Percentiles rank a stretch among this genome's conserved stretches.
Evolutionary conservation across 2,329 filamentous ascomycete genomes (phyloP).

Genomic region (Venturia effusa): DNA sequence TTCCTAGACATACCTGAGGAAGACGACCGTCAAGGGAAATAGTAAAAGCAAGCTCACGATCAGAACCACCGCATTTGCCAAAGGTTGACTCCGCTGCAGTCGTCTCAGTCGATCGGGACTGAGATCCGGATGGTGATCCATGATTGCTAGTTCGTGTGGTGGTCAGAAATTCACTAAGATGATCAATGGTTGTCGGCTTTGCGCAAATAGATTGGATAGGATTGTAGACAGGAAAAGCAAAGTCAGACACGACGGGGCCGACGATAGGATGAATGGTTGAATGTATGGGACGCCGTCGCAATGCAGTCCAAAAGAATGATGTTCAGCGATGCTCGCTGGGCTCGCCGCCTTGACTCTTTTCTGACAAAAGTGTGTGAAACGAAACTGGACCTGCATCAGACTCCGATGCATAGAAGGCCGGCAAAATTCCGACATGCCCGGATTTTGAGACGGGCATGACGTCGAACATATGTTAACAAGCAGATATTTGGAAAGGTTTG

Average conservation of each 20-base stretch:
- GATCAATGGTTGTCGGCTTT: neutral
- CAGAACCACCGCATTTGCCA: neutral
- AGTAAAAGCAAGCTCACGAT: neutral
- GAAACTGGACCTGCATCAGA: neutral
- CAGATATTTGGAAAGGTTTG: neutral
- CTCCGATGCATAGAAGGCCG: neutral
- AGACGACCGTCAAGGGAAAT: neutral
- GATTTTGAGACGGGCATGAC: neutral
- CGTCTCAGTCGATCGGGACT: neutral
- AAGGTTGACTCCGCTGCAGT: neutral
- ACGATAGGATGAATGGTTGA: neutral
- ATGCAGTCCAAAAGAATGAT: neutral
- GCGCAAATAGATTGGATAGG: neutral
- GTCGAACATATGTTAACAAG: neutral
- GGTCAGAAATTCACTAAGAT: neutral
- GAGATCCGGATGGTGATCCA: neutral
- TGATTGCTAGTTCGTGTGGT: neutral
- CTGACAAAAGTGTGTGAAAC: neutral
- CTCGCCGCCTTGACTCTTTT: neutral
- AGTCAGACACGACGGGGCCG: neutral
- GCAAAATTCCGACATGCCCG: neutral
- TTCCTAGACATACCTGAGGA: neutral
- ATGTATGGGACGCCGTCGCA: neutral
- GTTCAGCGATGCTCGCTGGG: neutral
- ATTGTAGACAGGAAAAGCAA: neutral